These are phyloP conservation scores for Anacardium occidentale DNA, from an alignment of 345 rosid genomes.

Conservation along the genomic window DNA sequence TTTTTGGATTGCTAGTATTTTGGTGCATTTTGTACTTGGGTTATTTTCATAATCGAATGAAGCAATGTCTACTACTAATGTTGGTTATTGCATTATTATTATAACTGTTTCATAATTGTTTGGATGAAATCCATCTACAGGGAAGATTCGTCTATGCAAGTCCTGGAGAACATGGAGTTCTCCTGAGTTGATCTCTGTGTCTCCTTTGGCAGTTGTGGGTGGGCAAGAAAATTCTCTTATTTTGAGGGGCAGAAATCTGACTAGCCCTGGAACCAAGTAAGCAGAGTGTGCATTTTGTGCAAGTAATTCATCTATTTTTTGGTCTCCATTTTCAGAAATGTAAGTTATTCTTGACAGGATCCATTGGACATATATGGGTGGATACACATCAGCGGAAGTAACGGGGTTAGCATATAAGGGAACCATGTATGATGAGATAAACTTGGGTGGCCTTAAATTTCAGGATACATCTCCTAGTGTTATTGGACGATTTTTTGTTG, in stretches of 20 bases:
- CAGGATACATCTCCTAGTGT: constrained; percentile 33
- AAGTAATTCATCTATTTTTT: constrained; percentile 5
- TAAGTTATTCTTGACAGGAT: constrained; percentile 43
- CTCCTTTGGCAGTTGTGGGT: constrained; percentile 75
- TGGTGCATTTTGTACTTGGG: neutral
- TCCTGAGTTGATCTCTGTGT: constrained; percentile 76
- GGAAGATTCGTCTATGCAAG: constrained; percentile 65
- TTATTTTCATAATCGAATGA: neutral
- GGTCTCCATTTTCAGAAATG: constrained; percentile 8
- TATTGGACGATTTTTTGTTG: constrained; percentile 81
- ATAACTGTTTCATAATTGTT: constrained; percentile 7
- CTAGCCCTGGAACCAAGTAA: constrained; percentile 67
- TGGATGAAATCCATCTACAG: constrained; percentile 38
- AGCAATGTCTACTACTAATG: neutral
- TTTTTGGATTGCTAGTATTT: neutral
- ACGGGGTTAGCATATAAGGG: constrained; percentile 31
- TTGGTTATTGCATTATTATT: neutral
- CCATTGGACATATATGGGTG: constrained; percentile 62
- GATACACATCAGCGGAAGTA: constrained; percentile 55
- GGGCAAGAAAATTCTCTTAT: constrained; percentile 65
- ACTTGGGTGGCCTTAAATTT: constrained; percentile 49
- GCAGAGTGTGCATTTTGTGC: constrained; percentile 19
- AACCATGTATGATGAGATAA: constrained; percentile 53
- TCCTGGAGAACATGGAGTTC: constrained; percentile 74
- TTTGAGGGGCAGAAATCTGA: constrained; percentile 73